Percentiles rank a stretch among this genome's conserved stretches.
Conservation (phyloP, 495 filamentous ascomycete species). For the Hypoxylon cercidicola region DNA sequence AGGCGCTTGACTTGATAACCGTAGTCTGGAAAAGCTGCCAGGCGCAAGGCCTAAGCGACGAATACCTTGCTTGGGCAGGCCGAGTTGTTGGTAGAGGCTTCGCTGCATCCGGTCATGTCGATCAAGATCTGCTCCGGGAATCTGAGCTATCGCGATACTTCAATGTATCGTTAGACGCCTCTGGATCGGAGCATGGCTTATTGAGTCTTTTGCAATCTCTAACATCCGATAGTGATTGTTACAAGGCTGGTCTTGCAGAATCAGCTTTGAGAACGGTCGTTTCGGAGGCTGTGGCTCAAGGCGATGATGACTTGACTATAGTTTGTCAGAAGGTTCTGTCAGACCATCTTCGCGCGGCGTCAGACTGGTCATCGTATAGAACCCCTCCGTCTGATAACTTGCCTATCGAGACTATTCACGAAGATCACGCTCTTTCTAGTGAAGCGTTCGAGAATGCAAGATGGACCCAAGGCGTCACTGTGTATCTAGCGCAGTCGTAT, state of each 20-base stretch:
- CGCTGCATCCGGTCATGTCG: slow-evolving; percentile 74
- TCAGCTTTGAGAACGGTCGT: slow-evolving; percentile 77
- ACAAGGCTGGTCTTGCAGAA: slow-evolving; percentile 79
- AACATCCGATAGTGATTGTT: slow-evolving; percentile 69
- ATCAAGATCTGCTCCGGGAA: slow-evolving; percentile 66
- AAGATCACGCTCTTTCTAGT: slow-evolving; percentile 45
- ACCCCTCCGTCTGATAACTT: slow-evolving; percentile 58
- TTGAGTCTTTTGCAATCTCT: slow-evolving; percentile 74
- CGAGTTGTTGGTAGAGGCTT: slow-evolving; percentile 86
- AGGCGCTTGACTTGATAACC: slow-evolving; percentile 67
- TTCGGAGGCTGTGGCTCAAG: slow-evolving; percentile 60
- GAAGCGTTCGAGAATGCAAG: slow-evolving; percentile 48
- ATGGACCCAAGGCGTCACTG: slow-evolving; percentile 74
- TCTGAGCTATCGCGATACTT: slow-evolving; percentile 62
- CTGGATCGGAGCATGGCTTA: slow-evolving; percentile 61
- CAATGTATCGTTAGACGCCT: slow-evolving; percentile 49
- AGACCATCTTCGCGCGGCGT: slow-evolving; percentile 54
- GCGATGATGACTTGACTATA: slow-evolving; percentile 56
- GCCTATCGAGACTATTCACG: slow-evolving; percentile 27
- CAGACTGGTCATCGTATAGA: slow-evolving; percentile 60
- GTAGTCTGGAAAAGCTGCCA: slow-evolving; percentile 80
- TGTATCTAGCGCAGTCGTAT: slow-evolving; percentile 69
- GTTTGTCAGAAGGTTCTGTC: slow-evolving; percentile 59
- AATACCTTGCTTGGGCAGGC: slow-evolving; percentile 86
- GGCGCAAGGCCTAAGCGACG: slow-evolving; percentile 65